These are phyloP conservation scores for Endocarpon pusillum DNA, from an alignment of 495 filamentous ascomycete genomes.

Conservation along the genomic window DNA sequence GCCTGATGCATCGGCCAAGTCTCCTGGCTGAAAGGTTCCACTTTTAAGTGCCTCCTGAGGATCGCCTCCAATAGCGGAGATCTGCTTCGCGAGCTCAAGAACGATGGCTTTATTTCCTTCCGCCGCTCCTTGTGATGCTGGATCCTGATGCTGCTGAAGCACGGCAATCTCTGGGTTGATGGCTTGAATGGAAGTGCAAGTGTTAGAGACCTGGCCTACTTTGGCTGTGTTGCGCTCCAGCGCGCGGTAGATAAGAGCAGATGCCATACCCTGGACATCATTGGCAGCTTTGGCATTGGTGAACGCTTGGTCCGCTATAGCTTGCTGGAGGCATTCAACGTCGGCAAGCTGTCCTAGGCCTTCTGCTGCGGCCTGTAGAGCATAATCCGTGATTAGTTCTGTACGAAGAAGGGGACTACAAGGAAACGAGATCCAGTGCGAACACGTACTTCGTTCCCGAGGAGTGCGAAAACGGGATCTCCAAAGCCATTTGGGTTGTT, in stretches of 20 bases:
- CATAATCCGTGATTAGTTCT: too few relatives aligned
- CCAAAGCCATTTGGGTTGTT: conserved; percentile 43
- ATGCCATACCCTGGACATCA: conserved; percentile 36
- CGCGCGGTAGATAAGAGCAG: conserved; percentile 42
- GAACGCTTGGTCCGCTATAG: conserved; percentile 50
- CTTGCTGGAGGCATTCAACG: conserved; percentile 48
- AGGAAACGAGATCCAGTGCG: too few relatives aligned
- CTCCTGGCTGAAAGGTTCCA: conserved; percentile 41
- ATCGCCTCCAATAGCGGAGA: conserved; percentile 39
- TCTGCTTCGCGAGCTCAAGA: conserved; percentile 34
- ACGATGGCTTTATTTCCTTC: conserved; percentile 37
- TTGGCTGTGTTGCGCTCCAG: conserved; percentile 44
- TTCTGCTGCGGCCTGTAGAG: conserved; percentile 27
- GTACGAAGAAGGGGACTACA: too few relatives aligned
- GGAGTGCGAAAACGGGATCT: conserved; percentile 45
- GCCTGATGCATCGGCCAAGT: conserved; percentile 37
- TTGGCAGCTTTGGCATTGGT: conserved; percentile 48
- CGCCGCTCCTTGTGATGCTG: conserved; percentile 31
- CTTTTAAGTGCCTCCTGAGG: conserved; percentile 35
- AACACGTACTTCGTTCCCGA: conserved; percentile 32
- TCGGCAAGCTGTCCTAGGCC: conserved; percentile 41
- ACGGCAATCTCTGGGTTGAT: conserved; percentile 52
- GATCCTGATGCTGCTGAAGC: conserved; percentile 49
- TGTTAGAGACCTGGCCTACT: conserved; percentile 35
- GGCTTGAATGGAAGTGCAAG: conserved; percentile 38